phyloP scores from a whole-genome alignment of 2,329 filamentous ascomycete genomes.

The Didymella keratinophila region DNA sequence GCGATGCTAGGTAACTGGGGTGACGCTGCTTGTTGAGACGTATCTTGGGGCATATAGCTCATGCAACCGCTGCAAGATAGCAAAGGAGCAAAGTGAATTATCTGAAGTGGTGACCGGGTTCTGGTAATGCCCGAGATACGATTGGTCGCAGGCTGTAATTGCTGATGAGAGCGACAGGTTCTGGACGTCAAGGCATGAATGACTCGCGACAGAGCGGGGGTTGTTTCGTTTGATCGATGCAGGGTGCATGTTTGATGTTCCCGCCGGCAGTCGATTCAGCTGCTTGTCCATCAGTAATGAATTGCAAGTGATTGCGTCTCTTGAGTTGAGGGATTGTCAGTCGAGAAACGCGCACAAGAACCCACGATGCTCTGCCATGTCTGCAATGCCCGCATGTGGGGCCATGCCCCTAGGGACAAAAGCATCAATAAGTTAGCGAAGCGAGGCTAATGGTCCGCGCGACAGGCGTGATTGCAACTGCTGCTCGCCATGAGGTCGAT shows the following conservation, averaged over 20 bases:
- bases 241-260: slow-evolving; percentile 24
- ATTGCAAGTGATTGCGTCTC: not conserved
- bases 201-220: slow-evolving; percentile 18
- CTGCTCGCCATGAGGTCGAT: slow-evolving; percentile 7
- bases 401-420: not conserved
- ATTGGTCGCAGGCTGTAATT: not conserved
- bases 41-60: not conserved
- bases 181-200: slow-evolving; percentile 8
- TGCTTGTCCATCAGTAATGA: not conserved
- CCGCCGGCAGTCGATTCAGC: slow-evolving; percentile 10
- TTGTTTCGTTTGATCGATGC: slow-evolving; percentile 23
- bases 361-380: not conserved
- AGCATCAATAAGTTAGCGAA: not conserved
- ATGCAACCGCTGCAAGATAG: not conserved
- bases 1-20: not conserved
- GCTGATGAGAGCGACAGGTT: slow-evolving; percentile 15
- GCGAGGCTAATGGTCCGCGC: slow-evolving; percentile 1
- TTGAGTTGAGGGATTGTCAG: not conserved
- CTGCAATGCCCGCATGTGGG: not conserved
- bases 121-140: not conserved
- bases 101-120: not conserved
- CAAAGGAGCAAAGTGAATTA: not conserved
- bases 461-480: slow-evolving; percentile 3
- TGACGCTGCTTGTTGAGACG: not conserved
- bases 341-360: not conserved